Evolutionary conservation across 306 rosid genomes (phyloP), one percentile per base, ranked within the genome.

Genomic region (Cotoneaster glaucophyllus): DNA sequence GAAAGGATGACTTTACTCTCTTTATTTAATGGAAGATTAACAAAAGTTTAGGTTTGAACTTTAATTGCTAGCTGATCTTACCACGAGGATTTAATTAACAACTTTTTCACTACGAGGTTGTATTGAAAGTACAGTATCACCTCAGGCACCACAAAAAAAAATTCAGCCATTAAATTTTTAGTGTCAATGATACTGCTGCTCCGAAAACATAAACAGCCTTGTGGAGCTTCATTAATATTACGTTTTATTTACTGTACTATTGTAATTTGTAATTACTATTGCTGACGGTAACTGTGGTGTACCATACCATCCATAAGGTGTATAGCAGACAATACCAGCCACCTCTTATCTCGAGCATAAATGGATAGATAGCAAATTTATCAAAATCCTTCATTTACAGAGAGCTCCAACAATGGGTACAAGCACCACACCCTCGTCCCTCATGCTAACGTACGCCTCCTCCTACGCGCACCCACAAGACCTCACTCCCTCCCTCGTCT

Each of bases 361-460:
- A 54, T 19, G 79, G 79, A 80, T 67, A 59, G 70, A 68, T 19
- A 25, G 21, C 56, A 64, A 57, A n/a, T 48, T 71, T 10, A 1
- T 0, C 69, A n/a, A 53, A 79, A 48, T 41, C 39, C 50, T 73
- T 58, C 52, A 29, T 73, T 45, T 19, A 11, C 62, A 18, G 53
- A 53, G 26, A 67, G 41, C 58, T 45, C 69, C 81, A 44, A 77
- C 80, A 74, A 90, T 90, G 96, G 97, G 96, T 65, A 70, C 94
- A 0, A 80, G 86, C 37, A 78, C 87, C 6, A 56, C 91, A 1
- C 75, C 93, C 22, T 88, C 97, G 0, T 92, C 96, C 14, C 87
- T 90, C 17, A 88, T 90, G 89, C 84, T 92, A 26, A 71, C 95
- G 0, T 84, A 79, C 71, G 65, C 91, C 18, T 52, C 91, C 37